Conservation (phyloP, 2,329 filamentous ascomycete genomes). For the Coniochaeta sp. region DNA sequence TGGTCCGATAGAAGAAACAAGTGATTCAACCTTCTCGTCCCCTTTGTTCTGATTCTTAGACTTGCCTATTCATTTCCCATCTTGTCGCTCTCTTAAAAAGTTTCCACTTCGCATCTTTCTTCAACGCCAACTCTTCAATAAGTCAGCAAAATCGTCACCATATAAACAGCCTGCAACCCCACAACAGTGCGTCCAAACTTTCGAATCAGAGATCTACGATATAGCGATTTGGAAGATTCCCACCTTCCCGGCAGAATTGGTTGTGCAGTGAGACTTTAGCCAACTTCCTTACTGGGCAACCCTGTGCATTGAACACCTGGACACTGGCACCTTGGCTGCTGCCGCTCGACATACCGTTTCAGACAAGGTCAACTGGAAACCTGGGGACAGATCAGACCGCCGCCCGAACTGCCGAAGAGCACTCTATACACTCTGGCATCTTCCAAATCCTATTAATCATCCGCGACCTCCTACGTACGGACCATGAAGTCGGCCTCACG, state of each 20-base stretch:
- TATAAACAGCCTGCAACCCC: neutral
- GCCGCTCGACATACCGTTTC: neutral
- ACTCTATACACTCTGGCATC: neutral
- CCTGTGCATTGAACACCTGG: neutral
- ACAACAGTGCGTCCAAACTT: neutral
- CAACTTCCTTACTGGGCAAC: neutral
- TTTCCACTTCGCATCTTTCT: neutral
- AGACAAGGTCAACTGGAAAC: slow-evolving; percentile 9
- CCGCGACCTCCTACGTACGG: neutral
- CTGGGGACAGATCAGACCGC: neutral
- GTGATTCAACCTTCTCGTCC: neutral
- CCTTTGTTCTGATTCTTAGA: neutral
- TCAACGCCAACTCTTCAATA: neutral
- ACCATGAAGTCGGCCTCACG: slow-evolving; percentile 45
- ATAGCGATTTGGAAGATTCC: neutral
- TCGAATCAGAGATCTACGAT: neutral
- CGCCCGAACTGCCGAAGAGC: neutral
- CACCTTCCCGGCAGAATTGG: neutral
- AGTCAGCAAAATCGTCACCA: neutral
- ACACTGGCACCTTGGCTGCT: neutral
- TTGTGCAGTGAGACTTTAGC: neutral
- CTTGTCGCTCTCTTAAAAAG: neutral
- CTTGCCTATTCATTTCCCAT: neutral
- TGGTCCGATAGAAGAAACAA: neutral
- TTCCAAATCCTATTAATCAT: slow-evolving; percentile 2